Base-by-base conservation (phyloP, 176 grass and related monocot species). In the Hyparrhenia diplandra region DNA sequence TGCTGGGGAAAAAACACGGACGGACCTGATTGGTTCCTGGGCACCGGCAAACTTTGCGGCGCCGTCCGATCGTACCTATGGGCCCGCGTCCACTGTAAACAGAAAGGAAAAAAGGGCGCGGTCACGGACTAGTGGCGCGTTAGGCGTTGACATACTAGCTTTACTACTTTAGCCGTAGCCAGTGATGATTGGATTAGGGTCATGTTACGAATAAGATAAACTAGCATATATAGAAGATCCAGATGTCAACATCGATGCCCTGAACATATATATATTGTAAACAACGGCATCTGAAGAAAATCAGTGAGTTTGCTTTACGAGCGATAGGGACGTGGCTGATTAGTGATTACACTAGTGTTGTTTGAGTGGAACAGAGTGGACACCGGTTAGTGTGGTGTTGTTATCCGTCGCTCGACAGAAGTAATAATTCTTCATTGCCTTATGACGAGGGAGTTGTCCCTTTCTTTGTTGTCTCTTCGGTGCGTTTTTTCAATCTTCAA, bases 121-220 rank as follows among this genome's bases (percentile, higher is more conserved):
- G 1, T 57, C 35, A 3, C 2, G 49, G 13, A 21, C 83, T 2
- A n/a, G n/a, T n/a, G n/a, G 2, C 75, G 64, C 57, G 83, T 31
- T 73, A 41, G 17, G 24, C 41, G 68, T 80, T 86, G 77, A 81
- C 70, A 9, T 11, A n/a, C n/a, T n/a, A 30, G 67, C 54, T 16
- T 64, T 12, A 36, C 8, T 10, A 57, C 52, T 57, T 57, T 57
- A 57, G 28, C 35, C 4, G 1, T 23, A 39, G 17, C 51, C 51
- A 40, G 31, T 40, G 30, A 23, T 34, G 47, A 14, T 45, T 31
- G 8, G 8, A 4, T 21, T 34, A 78, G 16, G 11, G 23, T 64
- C 55, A 28, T 40, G 13, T 45, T 74, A 37, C 11, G 3, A 60
- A 8, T n/a, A 17, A 42, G 30, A 55, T 31, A 30, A 45, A 41